Evolutionary conservation across 768 basidiomycete species (phyloP), one percentile per base, ranked within the genome.

Genomic region (Boletus tylopilopsis): DNA sequence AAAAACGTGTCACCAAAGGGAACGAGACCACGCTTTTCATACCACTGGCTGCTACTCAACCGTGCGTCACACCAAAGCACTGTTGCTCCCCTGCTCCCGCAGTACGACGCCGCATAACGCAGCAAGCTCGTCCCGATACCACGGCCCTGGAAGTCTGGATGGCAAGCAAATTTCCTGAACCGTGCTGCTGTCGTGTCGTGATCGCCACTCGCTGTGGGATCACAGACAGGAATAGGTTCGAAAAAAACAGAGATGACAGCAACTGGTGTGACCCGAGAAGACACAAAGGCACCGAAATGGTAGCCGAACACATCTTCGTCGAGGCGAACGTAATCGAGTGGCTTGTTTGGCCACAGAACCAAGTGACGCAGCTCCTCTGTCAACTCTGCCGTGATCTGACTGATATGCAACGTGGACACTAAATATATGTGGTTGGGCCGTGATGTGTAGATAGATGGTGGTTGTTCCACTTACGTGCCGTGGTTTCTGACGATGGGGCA

Each of bases 161-260:
- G 69, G 64, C 79, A 84, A 16, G 81, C 77, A 59, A 84, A 85
- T 59, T 84, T 84, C 53, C 80, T 71, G 67, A 84, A 82, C 24
- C 79, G 74, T 19, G 73, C 73, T 15, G 63, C 43, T 45, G 46
- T 49, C 42, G n/a, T n/a, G n/a, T 23, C 22, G 43, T 45, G 47
- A 27, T 27, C 24, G 23, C 44, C 38, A 38, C 43, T 48, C 19
- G 42, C 12, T 24, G 45, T 50, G 24, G 3, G 44, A 48, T 27
- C 39, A 52, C 39, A 15, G 39, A 25, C 25, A 30, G 69, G 71
- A 37, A 75, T 49, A 22, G 67, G 53, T 50, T 79, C 77, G 35
- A 68, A 55, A 64, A 85, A 83, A 24, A 82, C 62, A 21, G 81
- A 85, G 47, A 82, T 76, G 47, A 83, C 77, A 38, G 78, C 76